phyloP scores from a whole-genome alignment of 1,284 basidiomycete genomes.

The Caloboletus firmus region DNA sequence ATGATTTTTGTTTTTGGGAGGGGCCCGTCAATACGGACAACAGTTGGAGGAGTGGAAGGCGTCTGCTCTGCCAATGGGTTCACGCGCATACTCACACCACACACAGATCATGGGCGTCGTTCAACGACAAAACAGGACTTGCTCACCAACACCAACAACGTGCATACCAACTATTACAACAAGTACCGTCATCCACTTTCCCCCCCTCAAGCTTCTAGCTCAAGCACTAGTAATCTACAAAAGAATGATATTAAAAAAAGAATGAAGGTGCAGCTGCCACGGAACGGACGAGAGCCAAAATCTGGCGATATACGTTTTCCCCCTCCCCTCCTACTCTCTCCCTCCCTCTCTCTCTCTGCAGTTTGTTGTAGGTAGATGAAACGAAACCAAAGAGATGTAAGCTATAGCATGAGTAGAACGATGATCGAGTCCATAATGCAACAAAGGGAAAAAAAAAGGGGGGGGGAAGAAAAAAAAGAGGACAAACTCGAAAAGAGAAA shows the following conservation, averaged over 20 bases:
- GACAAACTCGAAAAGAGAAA: background rate
- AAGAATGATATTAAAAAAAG: slow-evolving; percentile 33
- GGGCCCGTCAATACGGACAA: too few species aligned
- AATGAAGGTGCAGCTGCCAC: slow-evolving; percentile 22
- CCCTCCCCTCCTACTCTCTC: background rate
- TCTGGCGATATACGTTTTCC: slow-evolving; percentile 10
- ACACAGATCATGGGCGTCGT: background rate
- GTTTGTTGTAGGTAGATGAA: slow-evolving; percentile 11
- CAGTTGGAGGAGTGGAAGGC: too few species aligned
- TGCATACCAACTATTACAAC: background rate
- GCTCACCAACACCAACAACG: background rate
- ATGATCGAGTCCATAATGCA: slow-evolving; percentile 19
- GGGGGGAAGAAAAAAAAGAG: background rate
- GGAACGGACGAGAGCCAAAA: background rate
- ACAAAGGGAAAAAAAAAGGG: background rate
- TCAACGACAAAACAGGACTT: slow-evolving; percentile 1
- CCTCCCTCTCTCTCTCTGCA: background rate
- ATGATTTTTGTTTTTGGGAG: too few species aligned
- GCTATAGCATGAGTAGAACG: slow-evolving; percentile 15
- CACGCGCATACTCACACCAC: too few species aligned
- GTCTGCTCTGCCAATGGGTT: too few species aligned
- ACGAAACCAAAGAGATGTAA: slow-evolving; percentile 4
- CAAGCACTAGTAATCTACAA: slow-evolving; percentile 19
- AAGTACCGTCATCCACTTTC: background rate
- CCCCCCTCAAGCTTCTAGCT: background rate